Percentiles rank a stretch among this genome's conserved stretches.
Conservation (phyloP, 305 asterid species). For the Rubia peregrina region DNA sequence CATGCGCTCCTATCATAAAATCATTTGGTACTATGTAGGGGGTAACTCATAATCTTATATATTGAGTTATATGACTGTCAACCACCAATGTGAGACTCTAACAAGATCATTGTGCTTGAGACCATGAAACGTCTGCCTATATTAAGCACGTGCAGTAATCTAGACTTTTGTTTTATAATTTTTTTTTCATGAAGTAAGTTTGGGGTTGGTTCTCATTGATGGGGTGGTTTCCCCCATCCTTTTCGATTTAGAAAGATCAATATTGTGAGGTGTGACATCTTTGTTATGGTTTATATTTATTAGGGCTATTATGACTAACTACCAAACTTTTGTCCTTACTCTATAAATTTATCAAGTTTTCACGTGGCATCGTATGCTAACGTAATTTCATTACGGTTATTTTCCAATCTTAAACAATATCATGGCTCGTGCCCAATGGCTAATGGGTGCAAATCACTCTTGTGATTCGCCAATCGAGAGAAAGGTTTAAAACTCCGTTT, state of each 20-base stretch:
- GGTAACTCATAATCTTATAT: no score
- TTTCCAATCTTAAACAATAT: background rate
- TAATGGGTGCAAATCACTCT: no score
- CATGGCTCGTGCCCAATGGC: background rate
- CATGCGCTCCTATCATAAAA: no score
- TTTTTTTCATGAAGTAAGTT: no score
- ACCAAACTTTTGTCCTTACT: background rate
- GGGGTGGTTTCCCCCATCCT: background rate
- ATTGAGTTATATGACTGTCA: no score
- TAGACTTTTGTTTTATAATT: no score
- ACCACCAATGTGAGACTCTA: background rate
- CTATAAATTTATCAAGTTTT: background rate
- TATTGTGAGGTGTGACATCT: background rate
- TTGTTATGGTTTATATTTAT: background rate
- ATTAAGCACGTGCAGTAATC: background rate
- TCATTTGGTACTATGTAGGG: background rate
- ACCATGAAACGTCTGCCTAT: background rate
- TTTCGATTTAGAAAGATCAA: background rate
- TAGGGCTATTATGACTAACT: background rate
- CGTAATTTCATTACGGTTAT: background rate
- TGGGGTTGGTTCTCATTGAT: background rate
- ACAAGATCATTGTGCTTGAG: background rate
- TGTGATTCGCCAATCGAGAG: no score
- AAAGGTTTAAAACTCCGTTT: no score
- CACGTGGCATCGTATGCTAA: background rate